Conservation (phyloP, 106 monocot species). For the Dioscorea dumetorum region DNA sequence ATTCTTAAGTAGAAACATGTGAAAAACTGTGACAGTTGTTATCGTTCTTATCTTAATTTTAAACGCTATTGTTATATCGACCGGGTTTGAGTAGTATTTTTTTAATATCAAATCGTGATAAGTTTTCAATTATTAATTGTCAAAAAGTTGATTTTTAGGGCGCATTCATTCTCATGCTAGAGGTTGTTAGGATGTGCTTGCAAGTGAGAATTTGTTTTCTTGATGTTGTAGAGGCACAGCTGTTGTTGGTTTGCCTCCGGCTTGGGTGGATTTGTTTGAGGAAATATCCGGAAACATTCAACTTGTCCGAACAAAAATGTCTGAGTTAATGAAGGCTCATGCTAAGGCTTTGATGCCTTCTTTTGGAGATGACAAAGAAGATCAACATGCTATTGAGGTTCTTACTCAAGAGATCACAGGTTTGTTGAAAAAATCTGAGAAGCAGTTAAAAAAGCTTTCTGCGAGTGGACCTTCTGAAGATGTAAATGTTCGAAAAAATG, state of each 20-base stretch:
- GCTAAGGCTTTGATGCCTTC: conserved; percentile 93
- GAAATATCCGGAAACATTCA: conserved; percentile 84
- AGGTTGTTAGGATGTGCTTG: no score
- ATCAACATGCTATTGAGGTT: conserved; percentile 77
- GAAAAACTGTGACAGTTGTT: no score
- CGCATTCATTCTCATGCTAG: no score
- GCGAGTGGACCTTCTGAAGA: conserved; percentile 68
- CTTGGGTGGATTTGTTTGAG: conserved; percentile 95
- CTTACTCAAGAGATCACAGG: conserved; percentile 82
- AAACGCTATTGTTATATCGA: no score
- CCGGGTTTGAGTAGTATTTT: no score
- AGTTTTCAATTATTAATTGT: no score
- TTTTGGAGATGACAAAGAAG: conserved; percentile 82
- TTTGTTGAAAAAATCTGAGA: conserved; percentile 80
- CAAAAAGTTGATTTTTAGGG: no score
- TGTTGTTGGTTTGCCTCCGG: conserved; percentile 84
- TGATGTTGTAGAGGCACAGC: conserved; percentile 52
- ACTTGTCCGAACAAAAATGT: conserved; percentile 75
- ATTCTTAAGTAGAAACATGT: no score
- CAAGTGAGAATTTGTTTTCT: conserved; percentile 5
- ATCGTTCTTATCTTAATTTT: no score
- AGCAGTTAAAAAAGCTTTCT: conserved; percentile 66
- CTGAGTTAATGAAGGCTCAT: conserved; percentile 80
- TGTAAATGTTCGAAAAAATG: conserved; percentile 90
- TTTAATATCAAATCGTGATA: no score